Base-by-base conservation (phyloP, 805 yeast genomes). In the Candida schatavii region DNA sequence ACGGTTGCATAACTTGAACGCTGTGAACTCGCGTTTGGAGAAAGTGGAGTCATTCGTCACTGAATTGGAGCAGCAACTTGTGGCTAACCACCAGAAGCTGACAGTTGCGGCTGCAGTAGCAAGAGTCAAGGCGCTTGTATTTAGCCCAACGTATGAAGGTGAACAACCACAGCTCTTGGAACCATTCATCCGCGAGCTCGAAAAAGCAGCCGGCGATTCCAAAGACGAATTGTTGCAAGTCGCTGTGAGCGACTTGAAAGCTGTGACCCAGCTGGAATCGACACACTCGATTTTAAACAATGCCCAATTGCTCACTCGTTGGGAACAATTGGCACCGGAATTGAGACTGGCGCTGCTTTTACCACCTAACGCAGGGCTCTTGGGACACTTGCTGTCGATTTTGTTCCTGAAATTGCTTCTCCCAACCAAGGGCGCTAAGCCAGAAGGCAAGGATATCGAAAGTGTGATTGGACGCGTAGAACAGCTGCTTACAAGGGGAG, bases 311-410 rank as follows among this genome's bases (percentile, higher is more conserved):
- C 75, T 84, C 46, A 73, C 85, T 31, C 81, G 95, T 55, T 88
- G 96, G 87, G 78, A 81, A 49, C 68, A 82, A 41, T 74, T 93
- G 45, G 82, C 77, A 18, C 93, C 95, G 13, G 96, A 91, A 66
- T 78, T 93, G 58, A 83, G 96, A 63, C 80, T 88, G 23, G 90
- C 95, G 5, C 81, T 97, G 3, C 69, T 93, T 52, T 77, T 90
- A 47, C 97, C 98, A 42, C 95, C 95, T 52, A 87, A 91, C 57
- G 96, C 99, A 20, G 99, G 99, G 57, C 77, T 93, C 41, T 77
- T 91, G 53, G 98, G 97, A 23, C 97, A 93, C 64, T 62, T 89
- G 33, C 77, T 95, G 5, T 90, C 98, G 14, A 72, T 75, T 50
- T 42, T 88, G 6, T 85, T 90, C 59, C 84, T 95, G 27, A 78